Percentiles rank a stretch among this genome's conserved stretches.
These are phyloP conservation scores for Hygrophorus russula DNA, from an alignment of 768 basidiomycete genomes.

Conservation along the genomic window DNA sequence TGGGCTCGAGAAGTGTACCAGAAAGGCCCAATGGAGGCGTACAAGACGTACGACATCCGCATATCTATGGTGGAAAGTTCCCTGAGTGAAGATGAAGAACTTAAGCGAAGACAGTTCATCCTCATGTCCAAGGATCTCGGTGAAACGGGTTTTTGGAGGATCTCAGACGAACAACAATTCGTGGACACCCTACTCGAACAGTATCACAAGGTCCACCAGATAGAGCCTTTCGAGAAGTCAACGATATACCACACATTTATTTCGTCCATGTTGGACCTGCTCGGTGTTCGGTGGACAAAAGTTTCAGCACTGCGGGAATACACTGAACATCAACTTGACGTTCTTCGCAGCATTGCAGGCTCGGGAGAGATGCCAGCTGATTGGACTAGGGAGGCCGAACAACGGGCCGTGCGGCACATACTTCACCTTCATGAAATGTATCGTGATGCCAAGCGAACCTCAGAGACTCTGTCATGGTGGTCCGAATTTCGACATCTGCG, in stretches of 20 bases:
- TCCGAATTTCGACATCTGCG: constrained; percentile 11
- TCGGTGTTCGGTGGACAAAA: constrained; percentile 10
- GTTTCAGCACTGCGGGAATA: constrained; percentile 8
- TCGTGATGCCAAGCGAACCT: constrained; percentile 1
- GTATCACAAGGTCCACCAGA: constrained; percentile 9
- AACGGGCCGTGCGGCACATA: constrained; percentile 7
- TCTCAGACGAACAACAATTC: constrained; percentile 10
- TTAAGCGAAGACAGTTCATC: constrained; percentile 9
- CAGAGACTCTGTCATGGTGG: constrained; percentile 9
- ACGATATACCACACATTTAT: constrained; percentile 9
- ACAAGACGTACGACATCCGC: constrained; percentile 4
- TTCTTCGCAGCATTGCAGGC: constrained; percentile 4
- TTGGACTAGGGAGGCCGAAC: constrained; percentile 5
- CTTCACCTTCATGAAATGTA: constrained; percentile 5
- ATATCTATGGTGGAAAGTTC: not conserved
- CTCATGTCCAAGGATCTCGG: constrained; percentile 3
- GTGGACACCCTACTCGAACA: constrained; percentile 9
- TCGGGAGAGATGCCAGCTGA: constrained; percentile 7
- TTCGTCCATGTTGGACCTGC: constrained; percentile 7
- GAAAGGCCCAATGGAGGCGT: constrained; percentile 8
- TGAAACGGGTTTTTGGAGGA: constrained; percentile 9
- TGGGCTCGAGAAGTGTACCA: constrained; percentile 10
- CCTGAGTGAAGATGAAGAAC: constrained; percentile 9
- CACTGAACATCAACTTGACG: constrained; percentile 9
- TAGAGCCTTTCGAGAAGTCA: constrained; percentile 7